A percentile compares a stretch with the other conserved stretches of the same genome.
These are phyloP conservation scores for Mollisiaceae sp. DNA, from an alignment of 2,329 filamentous ascomycete species.

Conservation along the genomic window DNA sequence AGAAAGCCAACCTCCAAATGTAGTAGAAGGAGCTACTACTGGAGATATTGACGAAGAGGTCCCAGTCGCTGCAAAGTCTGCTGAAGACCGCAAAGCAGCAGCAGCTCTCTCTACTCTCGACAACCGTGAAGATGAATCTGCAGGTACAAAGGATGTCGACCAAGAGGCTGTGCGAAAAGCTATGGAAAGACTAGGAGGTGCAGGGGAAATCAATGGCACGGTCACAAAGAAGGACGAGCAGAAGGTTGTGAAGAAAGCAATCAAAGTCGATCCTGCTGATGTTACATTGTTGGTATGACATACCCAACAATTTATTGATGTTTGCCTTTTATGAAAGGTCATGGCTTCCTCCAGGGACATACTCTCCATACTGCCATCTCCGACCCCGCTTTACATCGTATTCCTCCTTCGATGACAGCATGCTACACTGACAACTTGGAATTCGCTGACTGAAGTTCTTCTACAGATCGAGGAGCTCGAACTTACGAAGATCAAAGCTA, in stretches of 20 bases:
- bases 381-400: background rate
- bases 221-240: slow-evolving; percentile 50
- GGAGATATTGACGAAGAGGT: slow-evolving; percentile 64
- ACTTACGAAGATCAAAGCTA: slow-evolving; percentile 72
- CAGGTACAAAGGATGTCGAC: slow-evolving; percentile 55
- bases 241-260: slow-evolving; percentile 59
- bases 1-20: slow-evolving; percentile 61
- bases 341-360: background rate
- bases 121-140: slow-evolving; percentile 53
- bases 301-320: background rate
- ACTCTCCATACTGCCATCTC: background rate
- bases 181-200: slow-evolving; percentile 64
- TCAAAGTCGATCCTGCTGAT: slow-evolving; percentile 77
- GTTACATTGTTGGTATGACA: slow-evolving; percentile 68
- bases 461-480: slow-evolving; percentile 72
- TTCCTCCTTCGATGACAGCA: background rate
- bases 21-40: slow-evolving; percentile 64
- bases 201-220: slow-evolving; percentile 38
- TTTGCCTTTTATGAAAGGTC: background rate
- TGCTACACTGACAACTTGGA: background rate
- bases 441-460: slow-evolving; percentile 24
- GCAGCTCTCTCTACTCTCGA: slow-evolving; percentile 76
- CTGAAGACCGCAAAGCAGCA: slow-evolving; percentile 79
- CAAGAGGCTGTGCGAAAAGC: slow-evolving; percentile 76
- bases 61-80: slow-evolving; percentile 60